These are phyloP conservation scores for Geosiphon pyriformis DNA, from an alignment of 192 early-diverging fungal species.

Conservation along the genomic window DNA sequence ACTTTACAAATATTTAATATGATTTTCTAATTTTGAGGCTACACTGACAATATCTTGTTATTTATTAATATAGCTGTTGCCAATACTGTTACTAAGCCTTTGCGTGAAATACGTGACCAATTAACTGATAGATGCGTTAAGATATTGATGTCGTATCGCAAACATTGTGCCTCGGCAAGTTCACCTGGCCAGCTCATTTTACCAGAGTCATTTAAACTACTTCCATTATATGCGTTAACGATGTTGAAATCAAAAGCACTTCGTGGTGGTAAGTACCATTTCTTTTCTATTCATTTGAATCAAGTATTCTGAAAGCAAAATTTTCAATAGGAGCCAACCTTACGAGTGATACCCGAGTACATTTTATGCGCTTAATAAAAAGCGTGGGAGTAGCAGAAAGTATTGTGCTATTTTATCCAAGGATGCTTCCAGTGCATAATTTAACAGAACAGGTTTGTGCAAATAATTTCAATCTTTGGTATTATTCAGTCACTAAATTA, in stretches of 20 bases:
- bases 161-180: conserved; percentile 81
- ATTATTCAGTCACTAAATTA: not conserved
- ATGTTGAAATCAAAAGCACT: conserved; percentile 82
- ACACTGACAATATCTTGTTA: too few species aligned
- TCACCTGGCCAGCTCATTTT: conserved; percentile 91
- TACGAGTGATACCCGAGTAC: conserved; percentile 75
- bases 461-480: not conserved
- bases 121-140: conserved; percentile 85
- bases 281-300: not conserved
- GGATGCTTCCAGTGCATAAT: conserved; percentile 66
- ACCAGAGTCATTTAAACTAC: conserved; percentile 92
- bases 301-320: not conserved
- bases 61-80: conserved; percentile 51
- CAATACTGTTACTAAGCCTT: conserved; percentile 61
- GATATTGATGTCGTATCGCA: conserved; percentile 85
- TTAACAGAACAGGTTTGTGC: conserved; percentile 45
- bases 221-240: conserved; percentile 79
- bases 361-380: conserved; percentile 74
- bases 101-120: conserved; percentile 73
- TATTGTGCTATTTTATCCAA: conserved; percentile 81
- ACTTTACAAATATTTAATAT: not conserved
- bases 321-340: conserved; percentile 42
- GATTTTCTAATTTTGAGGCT: conserved; percentile 6
- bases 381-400: conserved; percentile 67
- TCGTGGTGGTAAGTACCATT: conserved; percentile 51